Percentiles rank a stretch among this genome's conserved stretches.
These are phyloP conservation scores for Exophiala viscosa DNA, from an alignment of 2,329 filamentous ascomycete species.

Conservation along the genomic window DNA sequence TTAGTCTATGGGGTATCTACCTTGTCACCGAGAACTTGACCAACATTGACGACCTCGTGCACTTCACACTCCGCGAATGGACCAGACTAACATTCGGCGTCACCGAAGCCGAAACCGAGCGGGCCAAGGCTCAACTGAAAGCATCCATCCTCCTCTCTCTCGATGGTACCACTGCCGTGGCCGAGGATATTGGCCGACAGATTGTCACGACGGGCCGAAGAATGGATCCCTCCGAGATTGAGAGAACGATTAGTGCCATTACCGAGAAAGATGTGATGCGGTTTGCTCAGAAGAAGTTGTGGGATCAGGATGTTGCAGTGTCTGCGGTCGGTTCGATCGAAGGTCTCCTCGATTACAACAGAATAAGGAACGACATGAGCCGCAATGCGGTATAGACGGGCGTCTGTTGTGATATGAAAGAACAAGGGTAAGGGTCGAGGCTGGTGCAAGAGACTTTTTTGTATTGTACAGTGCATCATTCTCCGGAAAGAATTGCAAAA, in stretches of 20 bases:
- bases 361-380: slow-evolving; percentile 74
- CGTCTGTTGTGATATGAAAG: neutral
- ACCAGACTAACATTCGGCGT: slow-evolving; percentile 88
- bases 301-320: slow-evolving; percentile 95
- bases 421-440: neutral
- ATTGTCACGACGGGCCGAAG: slow-evolving; percentile 95
- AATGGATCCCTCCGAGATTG: slow-evolving; percentile 87
- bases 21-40: slow-evolving; percentile 86
- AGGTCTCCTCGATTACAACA: slow-evolving; percentile 59
- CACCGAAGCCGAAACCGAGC: slow-evolving; percentile 85
- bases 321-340: slow-evolving; percentile 91
- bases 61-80: slow-evolving; percentile 99
- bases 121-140: slow-evolving; percentile 98
- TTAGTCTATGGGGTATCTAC: slow-evolving; percentile 98
- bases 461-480: slow-evolving; percentile 21
- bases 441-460: slow-evolving; percentile 6
- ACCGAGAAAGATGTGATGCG: slow-evolving; percentile 96
- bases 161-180: slow-evolving; percentile 93
- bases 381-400: slow-evolving; percentile 56
- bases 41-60: slow-evolving; percentile 87
- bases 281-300: slow-evolving; percentile 90
- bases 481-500: slow-evolving; percentile 17
- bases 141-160: slow-evolving; percentile 95
- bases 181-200: slow-evolving; percentile 97
- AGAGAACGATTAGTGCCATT: slow-evolving; percentile 82